Conservation (phyloP, 164 flowering plant species). For the Sedum album region DNA sequence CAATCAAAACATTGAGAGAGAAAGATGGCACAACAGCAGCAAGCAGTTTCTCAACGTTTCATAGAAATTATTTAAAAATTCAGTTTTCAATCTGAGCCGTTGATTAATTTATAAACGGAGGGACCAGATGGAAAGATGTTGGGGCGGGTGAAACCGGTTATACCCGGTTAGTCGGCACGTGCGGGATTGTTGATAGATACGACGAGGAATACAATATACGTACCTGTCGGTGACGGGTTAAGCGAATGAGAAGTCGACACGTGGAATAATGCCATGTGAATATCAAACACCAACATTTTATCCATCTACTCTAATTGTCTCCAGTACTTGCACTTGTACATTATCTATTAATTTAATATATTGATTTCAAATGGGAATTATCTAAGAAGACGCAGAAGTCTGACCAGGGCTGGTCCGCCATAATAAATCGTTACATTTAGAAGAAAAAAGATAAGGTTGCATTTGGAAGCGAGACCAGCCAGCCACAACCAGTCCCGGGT, state of each 20-base stretch:
- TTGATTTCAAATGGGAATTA: no score
- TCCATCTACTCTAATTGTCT: not conserved
- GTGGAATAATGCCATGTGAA: not conserved
- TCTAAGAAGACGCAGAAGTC: not conserved
- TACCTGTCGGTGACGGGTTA: not conserved
- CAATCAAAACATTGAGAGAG: not conserved
- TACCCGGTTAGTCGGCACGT: conserved; percentile 3
- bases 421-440: no score
- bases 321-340: not conserved
- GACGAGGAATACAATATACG: not conserved
- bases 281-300: not conserved
- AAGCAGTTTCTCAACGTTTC: not conserved
- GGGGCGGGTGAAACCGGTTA: conserved; percentile 5
- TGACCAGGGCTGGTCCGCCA: no score
- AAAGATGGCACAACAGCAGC: not conserved
- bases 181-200: not conserved
- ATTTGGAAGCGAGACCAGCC: not conserved
- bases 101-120: not conserved
- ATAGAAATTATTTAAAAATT: not conserved
- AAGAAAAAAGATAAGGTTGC: not conserved
- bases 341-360: no score
- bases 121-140: not conserved
- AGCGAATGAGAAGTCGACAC: not conserved
- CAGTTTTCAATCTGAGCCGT: not conserved
- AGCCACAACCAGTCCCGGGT: not conserved